Percentiles rank a stretch among this genome's conserved stretches.
These are phyloP conservation scores for Hanseniaspora clermontiae DNA, from an alignment of 805 yeast species.

Conservation along the genomic window DNA sequence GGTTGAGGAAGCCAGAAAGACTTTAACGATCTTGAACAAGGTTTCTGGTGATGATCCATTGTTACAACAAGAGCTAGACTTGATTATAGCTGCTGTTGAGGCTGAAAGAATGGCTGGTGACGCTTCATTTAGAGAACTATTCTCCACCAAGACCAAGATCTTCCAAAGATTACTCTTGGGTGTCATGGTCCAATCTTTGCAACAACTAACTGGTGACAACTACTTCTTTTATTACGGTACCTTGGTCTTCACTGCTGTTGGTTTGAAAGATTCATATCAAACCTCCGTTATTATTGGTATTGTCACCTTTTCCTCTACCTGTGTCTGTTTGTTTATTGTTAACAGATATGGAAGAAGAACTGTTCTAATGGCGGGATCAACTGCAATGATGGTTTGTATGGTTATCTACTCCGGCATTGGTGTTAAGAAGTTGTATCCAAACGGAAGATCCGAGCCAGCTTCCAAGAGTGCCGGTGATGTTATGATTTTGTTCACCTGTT, in stretches of 20 bases:
- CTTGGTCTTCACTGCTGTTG: conserved; percentile 19
- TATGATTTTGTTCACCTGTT: conserved; percentile 30
- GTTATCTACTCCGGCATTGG: conserved; percentile 46
- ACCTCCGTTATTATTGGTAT: conserved; percentile 45
- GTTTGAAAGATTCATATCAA: conserved; percentile 40
- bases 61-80: conserved; percentile 38
- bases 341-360: conserved; percentile 41
- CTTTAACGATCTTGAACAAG: conserved; percentile 44
- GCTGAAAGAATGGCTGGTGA: conserved; percentile 47
- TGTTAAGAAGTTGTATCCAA: conserved; percentile 31
- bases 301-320: conserved; percentile 45
- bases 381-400: conserved; percentile 34
- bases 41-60: conserved; percentile 34
- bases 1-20: conserved; percentile 40
- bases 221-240: conserved; percentile 55
- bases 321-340: conserved; percentile 36
- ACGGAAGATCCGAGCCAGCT: conserved; percentile 26
- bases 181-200: conserved; percentile 43
- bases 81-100: conserved; percentile 45
- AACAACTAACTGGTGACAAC: conserved; percentile 53
- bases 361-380: conserved; percentile 35
- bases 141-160: conserved; percentile 59
- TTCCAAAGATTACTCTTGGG: conserved; percentile 36
- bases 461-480: conserved; percentile 27
- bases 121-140: conserved; percentile 33